Evolutionary conservation across 2,329 filamentous ascomycete genomes (phyloP), one percentile per base, ranked within the genome.

Genomic region (Aspergillus costaricaensis): DNA sequence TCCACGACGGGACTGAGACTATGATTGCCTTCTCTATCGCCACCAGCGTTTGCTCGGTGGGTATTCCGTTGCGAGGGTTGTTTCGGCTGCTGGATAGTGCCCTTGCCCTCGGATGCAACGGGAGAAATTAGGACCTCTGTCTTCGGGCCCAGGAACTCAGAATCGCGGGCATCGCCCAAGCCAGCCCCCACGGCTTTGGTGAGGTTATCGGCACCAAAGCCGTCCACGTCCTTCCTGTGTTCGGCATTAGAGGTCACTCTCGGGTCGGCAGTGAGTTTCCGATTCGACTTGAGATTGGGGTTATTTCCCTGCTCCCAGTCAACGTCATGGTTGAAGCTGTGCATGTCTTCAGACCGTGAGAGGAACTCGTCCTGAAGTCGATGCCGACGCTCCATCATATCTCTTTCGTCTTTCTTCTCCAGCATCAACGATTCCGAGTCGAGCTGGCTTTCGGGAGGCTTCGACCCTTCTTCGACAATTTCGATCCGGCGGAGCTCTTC

Each of bases 241-340:
- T 83, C 82, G 5, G 80, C 68, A 67, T 89, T 89, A 15, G 81
- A 79, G 15, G 82, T 84, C n/a, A 89, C 82, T 53, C 85, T 81
- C 9, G 82, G 73, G 67, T 90, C 87, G 21, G 80, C 76, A 27
- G 81, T 86, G 58, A 81, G 76, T 65, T 83, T 86, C 68, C 83
- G 83, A 67, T 77, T 81, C 43, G 79, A 76, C 66, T 82, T 81
- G 49, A 86, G 76, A 65, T 87, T 84, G 21, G 84, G 83, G 62
- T 85, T 87, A 60, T 82, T 80, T 53, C 79, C 79, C 67, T 85
- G 82, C 57, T 85, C 82, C 76, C 86, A 85, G 63, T 88, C 84
- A 12, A 89, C 85, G 71, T 92, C 89, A 67, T 91, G 88, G 67
- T 93, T 94, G 78, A 91, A 91, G 71, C 89, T 92, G 59, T 81